These are phyloP conservation scores for Amanita jacksonii DNA, from an alignment of 768 basidiomycete species.

Conservation along the genomic window DNA sequence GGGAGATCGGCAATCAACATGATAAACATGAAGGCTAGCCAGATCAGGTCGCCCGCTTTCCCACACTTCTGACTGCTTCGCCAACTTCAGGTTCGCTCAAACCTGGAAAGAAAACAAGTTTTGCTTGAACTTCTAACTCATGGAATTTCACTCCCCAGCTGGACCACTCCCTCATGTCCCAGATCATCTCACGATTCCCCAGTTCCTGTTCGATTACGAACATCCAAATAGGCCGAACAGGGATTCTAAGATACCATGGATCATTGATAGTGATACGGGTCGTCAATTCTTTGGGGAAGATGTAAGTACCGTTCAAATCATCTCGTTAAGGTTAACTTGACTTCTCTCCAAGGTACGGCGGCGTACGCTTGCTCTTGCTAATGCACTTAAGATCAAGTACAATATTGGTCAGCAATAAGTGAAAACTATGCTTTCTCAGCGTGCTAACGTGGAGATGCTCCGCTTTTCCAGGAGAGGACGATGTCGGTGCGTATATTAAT, in stretches of 20 bases:
- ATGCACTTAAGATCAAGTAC: slow-evolving; percentile 32
- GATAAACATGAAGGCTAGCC: no score
- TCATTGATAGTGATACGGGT: slow-evolving; percentile 43
- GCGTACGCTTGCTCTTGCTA: slow-evolving; percentile 40
- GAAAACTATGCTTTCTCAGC: no score
- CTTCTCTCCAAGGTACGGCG: slow-evolving; percentile 27
- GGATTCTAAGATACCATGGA: slow-evolving; percentile 26
- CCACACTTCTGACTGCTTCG: no score
- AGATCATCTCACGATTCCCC: slow-evolving; percentile 41
- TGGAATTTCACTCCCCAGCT: slow-evolving; percentile 22
- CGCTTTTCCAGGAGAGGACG: slow-evolving; percentile 29
- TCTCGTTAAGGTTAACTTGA: no score
- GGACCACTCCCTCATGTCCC: slow-evolving; percentile 32
- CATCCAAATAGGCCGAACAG: slow-evolving; percentile 33
- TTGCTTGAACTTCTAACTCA: no score
- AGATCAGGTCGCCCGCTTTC: no score
- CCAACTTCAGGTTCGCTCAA: no score
- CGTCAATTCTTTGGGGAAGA: slow-evolving; percentile 28
- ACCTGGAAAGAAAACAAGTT: no score
- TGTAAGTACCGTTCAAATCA: slow-evolving; percentile 17
- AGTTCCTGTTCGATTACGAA: slow-evolving; percentile 39
- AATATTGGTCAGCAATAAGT: slow-evolving; percentile 27
- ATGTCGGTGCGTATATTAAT: slow-evolving; percentile 32
- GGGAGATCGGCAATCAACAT: no score
- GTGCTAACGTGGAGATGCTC: no score